Base-by-base conservation (phyloP, 805 yeast genomes). In the Vanderwaltozyma yarrowii region DNA sequence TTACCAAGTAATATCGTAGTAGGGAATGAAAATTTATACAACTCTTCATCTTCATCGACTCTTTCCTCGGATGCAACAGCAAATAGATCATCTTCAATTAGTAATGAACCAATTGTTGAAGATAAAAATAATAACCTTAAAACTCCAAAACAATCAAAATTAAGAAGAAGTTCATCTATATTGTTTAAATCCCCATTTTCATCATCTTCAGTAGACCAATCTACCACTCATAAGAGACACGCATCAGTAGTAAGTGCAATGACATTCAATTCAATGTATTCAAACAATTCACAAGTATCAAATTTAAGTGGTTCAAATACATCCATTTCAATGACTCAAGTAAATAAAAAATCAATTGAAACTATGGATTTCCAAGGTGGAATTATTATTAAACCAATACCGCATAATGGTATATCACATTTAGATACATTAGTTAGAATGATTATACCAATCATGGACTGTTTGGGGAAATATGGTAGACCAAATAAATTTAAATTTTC, bases 401-500 rank as follows among this genome's bases (percentile, higher is more conserved):
- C 74, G 5, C 92, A 82, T 57, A 74, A 77, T 2, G 83, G 83
- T 26, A 84, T 82, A 15, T 62, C 69, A 34, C 76, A 76, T 20
- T 64, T 74, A 30, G 89, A 82, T 52, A 76, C 81, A 19, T 71
- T 81, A 77, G 69, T 81, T 35, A 64, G 87, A 44, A 65, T 74
- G 46, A 64, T 77, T 39, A 67, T 82, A 30, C 88, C 85, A 34
- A 64, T 80, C 36, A 69, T 77, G 59, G 84, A 81, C 53, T 64
- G 78, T 5, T 74, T 78, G 55, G 70, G 69, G 48, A 58, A 80
- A 35, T 82, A 81, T 53, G 92, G 92, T n/a, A 67, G 89, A 42
- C 89, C 92, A 4, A 60, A 62, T 20, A 74, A 66, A 42, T 72
- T 81, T 51, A 63, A 64, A 35, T 70, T 78, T 23, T 69, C 70